Evolutionary conservation across 805 yeast species (phyloP).

Genomic region (Wickerhamiella brachini): DNA sequence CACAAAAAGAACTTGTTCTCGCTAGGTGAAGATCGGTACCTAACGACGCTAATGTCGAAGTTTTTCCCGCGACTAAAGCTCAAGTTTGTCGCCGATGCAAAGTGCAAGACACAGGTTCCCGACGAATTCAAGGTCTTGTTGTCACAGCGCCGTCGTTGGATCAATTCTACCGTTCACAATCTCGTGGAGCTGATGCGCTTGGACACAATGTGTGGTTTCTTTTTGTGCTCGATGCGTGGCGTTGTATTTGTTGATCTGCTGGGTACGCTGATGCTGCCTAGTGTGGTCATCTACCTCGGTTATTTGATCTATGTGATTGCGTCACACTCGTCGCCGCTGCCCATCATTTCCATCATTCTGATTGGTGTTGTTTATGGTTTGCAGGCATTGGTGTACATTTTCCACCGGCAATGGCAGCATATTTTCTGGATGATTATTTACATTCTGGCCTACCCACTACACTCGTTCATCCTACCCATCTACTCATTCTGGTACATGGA

Average conservation of each 20-base stretch:
- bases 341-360: constrained; percentile 39
- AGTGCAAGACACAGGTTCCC: constrained; percentile 45
- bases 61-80: constrained; percentile 43
- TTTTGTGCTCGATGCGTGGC: constrained; percentile 46
- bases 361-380: constrained; percentile 44
- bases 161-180: constrained; percentile 52
- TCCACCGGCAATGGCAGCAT: constrained; percentile 32
- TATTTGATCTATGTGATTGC: constrained; percentile 39
- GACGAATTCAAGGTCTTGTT: constrained; percentile 71
- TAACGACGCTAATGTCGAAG: constrained; percentile 44
- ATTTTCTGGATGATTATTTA: constrained; percentile 45
- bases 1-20: constrained; percentile 48
- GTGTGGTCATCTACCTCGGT: constrained; percentile 40
- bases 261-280: constrained; percentile 47
- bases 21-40: constrained; percentile 48
- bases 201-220: constrained; percentile 48
- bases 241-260: constrained; percentile 42
- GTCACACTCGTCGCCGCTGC: constrained; percentile 37
- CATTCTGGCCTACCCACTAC: constrained; percentile 43
- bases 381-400: constrained; percentile 43
- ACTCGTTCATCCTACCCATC: constrained; percentile 45
- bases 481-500: constrained; percentile 56
- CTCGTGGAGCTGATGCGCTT: constrained; percentile 43
- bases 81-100: constrained; percentile 44
- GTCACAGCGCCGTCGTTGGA: constrained; percentile 82